Evolutionary conservation across 257 asterid genomes (phyloP).

Genomic region (Paulownia fortunei): DNA sequence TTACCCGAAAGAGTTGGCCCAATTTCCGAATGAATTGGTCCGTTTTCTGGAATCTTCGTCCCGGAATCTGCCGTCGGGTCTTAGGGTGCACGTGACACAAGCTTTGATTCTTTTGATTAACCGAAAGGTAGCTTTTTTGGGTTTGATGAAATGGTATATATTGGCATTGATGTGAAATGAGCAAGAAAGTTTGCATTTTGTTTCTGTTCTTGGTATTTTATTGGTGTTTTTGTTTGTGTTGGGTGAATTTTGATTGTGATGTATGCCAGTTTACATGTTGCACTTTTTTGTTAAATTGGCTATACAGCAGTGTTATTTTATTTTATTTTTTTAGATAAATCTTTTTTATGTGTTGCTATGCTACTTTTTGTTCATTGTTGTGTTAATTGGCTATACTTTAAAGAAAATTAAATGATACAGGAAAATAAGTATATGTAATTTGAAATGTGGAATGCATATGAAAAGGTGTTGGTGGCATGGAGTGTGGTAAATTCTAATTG

Average conservation of each 20-base stretch:
- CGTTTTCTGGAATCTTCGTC: constrained; percentile 70
- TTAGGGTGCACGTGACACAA: constrained; percentile 70
- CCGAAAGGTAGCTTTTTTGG: constrained; percentile 54
- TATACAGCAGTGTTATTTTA: not conserved
- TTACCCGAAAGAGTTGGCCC: constrained; percentile 52
- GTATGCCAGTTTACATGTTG: not conserved
- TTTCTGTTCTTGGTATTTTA: not conserved
- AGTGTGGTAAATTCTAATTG: not conserved
- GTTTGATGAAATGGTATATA: not conserved
- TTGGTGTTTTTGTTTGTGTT: not conserved
- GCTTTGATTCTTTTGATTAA: constrained; percentile 79
- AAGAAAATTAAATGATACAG: not conserved
- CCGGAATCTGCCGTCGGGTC: constrained; percentile 64
- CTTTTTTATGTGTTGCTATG: not conserved
- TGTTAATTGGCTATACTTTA: not conserved
- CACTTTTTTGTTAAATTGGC: not conserved
- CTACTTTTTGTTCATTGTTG: not conserved
- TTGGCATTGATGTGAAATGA: not conserved
- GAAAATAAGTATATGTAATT: not conserved
- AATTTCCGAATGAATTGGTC: constrained; percentile 68
- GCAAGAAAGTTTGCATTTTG: not conserved
- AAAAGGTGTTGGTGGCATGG: not conserved
- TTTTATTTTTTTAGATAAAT: not conserved
- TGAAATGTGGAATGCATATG: not conserved
- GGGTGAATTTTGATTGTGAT: not conserved